Evolutionary conservation across 2,329 filamentous ascomycete species (phyloP), one percentile per base, ranked within the genome.

Genomic region (Cercospora janseana): DNA sequence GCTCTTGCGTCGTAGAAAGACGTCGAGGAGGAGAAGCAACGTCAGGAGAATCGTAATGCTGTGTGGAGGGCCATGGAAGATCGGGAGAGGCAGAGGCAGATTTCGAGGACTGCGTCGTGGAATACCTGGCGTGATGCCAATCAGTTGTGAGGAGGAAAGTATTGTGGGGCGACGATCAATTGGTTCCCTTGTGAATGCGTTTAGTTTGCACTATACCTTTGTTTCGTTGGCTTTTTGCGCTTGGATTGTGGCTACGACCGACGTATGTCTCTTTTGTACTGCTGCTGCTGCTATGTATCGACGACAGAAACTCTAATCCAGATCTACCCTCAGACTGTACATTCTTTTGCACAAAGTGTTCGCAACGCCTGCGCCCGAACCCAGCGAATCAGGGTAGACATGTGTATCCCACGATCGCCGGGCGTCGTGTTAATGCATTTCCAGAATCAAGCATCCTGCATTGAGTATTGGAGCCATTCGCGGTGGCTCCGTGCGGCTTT

Each of bases 381-480:
- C n/a, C n/a, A n/a, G n/a, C n/a, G n/a, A n/a, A n/a, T n/a, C n/a
- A n/a, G n/a, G n/a, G n/a, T n/a, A n/a, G n/a, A n/a, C n/a, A 8
- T 35, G 9, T 9, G 6, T 18, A 4, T 7, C 7, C 12, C 8
- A 15, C 16, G 9, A 20, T 35, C 5, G 15, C 31, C 71, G 2
- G 76, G 57, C 9, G 59, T 55, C 3, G 64, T 59, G 0, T 75
- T 74, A 0, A 77, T 26, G 6, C 62, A 61, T 0, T 67, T 63
- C 4, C 75, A 51, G 12, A 69, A 59, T 6, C 66, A 59, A 0
- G 71, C 73, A 41, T 69, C 72, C 3, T 68, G 49, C 2, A 76
- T 58, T 9, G 77, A 63, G 57, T 64, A 71, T 2, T 71, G 69
- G 2, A 75, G 62, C 66, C 71, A 75, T 59, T 75, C 73, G 6